These are phyloP conservation scores for Aspergillus sclerotioniger DNA, from an alignment of 495 filamentous ascomycete genomes.

Conservation along the genomic window DNA sequence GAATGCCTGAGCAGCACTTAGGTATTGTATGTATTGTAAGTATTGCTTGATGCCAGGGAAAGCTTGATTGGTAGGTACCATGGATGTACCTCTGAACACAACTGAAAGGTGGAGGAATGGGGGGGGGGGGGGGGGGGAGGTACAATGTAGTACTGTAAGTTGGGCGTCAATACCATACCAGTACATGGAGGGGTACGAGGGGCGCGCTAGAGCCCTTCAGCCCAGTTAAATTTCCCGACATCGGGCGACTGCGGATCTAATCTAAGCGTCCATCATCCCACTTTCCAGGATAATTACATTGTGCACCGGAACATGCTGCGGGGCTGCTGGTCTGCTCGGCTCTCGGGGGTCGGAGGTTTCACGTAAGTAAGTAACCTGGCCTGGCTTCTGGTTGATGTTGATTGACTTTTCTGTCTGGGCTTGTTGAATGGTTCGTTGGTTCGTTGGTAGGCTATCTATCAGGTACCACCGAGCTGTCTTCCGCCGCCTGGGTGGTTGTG, in stretches of 20 bases:
- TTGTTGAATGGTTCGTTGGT: neutral
- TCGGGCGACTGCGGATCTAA: slow-evolving; percentile 29
- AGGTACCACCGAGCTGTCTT: neutral
- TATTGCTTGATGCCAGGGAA: neutral
- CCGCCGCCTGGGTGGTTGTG: neutral
- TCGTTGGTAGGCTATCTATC: neutral
- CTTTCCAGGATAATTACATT: slow-evolving; percentile 5
- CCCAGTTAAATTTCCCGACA: slow-evolving; percentile 19
- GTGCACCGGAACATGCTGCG: neutral
- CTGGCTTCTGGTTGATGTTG: neutral
- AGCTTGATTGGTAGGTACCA: neutral
- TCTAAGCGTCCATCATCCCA: slow-evolving; percentile 24
- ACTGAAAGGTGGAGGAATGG: neutral
- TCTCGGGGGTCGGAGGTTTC: neutral
- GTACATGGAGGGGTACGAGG: neutral
- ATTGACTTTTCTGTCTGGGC: neutral
- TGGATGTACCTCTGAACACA: neutral
- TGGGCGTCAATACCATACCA: neutral
- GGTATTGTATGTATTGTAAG: too few species aligned
- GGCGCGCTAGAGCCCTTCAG: neutral
- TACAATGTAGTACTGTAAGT: neutral
- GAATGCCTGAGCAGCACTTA: too few species aligned
- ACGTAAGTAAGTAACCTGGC: neutral
- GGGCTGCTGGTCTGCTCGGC: neutral
- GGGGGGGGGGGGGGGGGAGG: neutral